Conservation (phyloP, 1,284 basidiomycete genomes). For the Ustilago esculenta region DNA sequence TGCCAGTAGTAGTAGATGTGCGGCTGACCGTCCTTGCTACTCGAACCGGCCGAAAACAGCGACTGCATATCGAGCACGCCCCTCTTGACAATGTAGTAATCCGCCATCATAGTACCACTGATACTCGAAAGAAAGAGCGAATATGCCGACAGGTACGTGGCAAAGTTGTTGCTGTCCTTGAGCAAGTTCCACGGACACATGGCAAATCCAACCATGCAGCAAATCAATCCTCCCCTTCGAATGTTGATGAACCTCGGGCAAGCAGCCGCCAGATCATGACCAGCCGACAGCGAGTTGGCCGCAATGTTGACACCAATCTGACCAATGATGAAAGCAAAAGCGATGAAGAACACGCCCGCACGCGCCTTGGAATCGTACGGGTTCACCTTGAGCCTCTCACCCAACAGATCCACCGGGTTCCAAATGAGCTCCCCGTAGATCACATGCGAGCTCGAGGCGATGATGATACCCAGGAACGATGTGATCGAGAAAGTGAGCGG, state of each 20-base stretch:
- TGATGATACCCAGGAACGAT: slow-evolving; percentile 84
- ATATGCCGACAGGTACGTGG: slow-evolving; percentile 82
- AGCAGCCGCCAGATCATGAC: slow-evolving; percentile 83
- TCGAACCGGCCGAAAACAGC: slow-evolving; percentile 72
- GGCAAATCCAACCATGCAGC: slow-evolving; percentile 77
- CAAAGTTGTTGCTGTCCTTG: slow-evolving; percentile 79
- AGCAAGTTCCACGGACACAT: slow-evolving; percentile 83
- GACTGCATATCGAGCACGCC: slow-evolving; percentile 79
- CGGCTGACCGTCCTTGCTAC: slow-evolving; percentile 19
- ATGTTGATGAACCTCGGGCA: slow-evolving; percentile 82
- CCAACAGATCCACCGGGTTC: slow-evolving; percentile 80
- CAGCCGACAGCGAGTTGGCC: slow-evolving; percentile 84
- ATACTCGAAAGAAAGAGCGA: slow-evolving; percentile 68
- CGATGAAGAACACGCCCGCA: slow-evolving; percentile 74
- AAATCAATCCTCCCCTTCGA: slow-evolving; percentile 81
- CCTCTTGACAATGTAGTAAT: slow-evolving; percentile 81
- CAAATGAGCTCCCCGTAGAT: slow-evolving; percentile 82
- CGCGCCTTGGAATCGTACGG: slow-evolving; percentile 71
- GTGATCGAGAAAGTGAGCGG: slow-evolving; percentile 81
- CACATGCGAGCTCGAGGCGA: slow-evolving; percentile 76
- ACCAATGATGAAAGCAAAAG: slow-evolving; percentile 76
- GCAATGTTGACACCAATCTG: slow-evolving; percentile 75
- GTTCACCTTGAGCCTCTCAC: slow-evolving; percentile 74
- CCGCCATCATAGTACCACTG: slow-evolving; percentile 67
- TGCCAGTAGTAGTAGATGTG: slow-evolving; percentile 78